These are phyloP conservation scores for Plasmodium reichenowi DNA, from an alignment of 169 alveolate species.

Conservation along the genomic window DNA sequence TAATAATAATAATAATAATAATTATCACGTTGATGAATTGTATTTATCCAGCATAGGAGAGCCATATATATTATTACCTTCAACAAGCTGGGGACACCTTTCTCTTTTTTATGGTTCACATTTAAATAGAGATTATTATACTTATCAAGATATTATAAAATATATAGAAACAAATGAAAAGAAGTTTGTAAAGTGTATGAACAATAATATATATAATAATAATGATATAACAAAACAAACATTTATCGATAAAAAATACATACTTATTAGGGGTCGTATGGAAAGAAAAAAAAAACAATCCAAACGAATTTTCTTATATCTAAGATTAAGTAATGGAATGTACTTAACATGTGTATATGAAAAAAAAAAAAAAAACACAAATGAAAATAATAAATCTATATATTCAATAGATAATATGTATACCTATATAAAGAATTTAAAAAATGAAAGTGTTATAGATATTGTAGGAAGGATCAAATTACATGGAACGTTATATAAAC, in stretches of 20 bases:
- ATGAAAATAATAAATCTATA: background rate
- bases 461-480: conserved; percentile 30
- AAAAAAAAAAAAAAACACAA: conserved; percentile 3
- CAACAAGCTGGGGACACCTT: conserved; percentile 1
- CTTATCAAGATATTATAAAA: conserved; percentile 15
- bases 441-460: conserved; percentile 51
- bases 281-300: conserved; percentile 42
- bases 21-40: no score
- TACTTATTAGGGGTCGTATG: conserved; percentile 30
- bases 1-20: no score
- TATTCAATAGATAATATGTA: conserved; percentile 6
- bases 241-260: background rate
- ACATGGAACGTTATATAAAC: conserved; percentile 15
- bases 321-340: conserved; percentile 30
- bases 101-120: conserved; percentile 42
- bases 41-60: no score
- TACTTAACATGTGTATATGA: conserved; percentile 51
- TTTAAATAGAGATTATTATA: background rate
- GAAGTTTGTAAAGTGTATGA: background rate
- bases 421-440: conserved; percentile 45
- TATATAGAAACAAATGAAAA: background rate
- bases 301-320: conserved; percentile 30
- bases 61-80: no score
- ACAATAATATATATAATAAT: background rate
- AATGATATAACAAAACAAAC: background rate